Percentiles rank a stretch among this genome's conserved stretches.
These are phyloP conservation scores for Solanum microdontum DNA, from an alignment of 257 asterid genomes.

Conservation along the genomic window DNA sequence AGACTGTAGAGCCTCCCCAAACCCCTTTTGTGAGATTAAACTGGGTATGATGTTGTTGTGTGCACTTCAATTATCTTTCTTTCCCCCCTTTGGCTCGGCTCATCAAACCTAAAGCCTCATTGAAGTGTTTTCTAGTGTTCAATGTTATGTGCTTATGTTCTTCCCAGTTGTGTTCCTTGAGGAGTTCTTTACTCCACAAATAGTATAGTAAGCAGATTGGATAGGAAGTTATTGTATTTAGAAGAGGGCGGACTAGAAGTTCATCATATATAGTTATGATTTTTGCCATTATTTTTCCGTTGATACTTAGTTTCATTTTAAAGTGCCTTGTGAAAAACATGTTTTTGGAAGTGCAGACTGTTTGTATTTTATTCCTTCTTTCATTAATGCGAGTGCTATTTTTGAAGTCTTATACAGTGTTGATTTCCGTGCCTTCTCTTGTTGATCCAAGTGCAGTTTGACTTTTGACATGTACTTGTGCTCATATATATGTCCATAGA, in stretches of 20 bases:
- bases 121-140: neutral
- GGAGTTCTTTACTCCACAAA: neutral
- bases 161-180: neutral
- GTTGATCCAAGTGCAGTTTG: neutral
- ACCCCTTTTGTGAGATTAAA: neutral
- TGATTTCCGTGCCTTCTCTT: neutral
- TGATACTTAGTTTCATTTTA: neutral
- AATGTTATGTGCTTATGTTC: neutral
- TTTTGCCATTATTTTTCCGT: neutral
- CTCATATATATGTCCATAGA: neutral
- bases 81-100: neutral
- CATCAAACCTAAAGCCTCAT: neutral
- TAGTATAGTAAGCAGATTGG: neutral
- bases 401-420: neutral
- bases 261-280: neutral
- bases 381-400: neutral
- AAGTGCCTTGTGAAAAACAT: neutral
- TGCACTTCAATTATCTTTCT: neutral
- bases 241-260: neutral
- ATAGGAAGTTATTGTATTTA: neutral
- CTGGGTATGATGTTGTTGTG: neutral
- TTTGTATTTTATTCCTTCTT: neutral
- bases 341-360: neutral
- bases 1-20: no score
- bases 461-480: neutral